phyloP scores from a whole-genome alignment of 352 stramenopile species.

The Aphanomyces invadans region DNA sequence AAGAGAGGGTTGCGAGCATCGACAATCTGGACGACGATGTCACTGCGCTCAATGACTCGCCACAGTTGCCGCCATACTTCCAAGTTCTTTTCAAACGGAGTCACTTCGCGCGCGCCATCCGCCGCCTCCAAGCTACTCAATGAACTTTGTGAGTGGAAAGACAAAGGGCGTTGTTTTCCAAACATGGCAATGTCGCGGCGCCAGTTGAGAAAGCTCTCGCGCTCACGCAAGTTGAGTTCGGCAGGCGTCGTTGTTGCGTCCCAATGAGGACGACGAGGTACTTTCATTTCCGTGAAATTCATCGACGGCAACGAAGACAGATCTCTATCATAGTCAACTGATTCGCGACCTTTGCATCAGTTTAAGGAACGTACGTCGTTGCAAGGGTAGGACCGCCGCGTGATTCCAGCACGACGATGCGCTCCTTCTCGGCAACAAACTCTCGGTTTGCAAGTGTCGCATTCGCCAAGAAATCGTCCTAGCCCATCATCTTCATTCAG shows the following conservation, averaged over 20 bases:
- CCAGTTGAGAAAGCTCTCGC: conserved; percentile 98
- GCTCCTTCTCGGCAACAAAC: conserved; percentile 88
- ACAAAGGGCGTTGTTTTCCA: too few species aligned
- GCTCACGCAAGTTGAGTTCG: conserved; percentile 94
- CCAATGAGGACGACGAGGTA: conserved; percentile 95
- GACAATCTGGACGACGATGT: conserved; percentile 98
- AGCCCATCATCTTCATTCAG: neutral
- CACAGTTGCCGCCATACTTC: conserved; percentile 99
- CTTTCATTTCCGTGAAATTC: conserved; percentile 92
- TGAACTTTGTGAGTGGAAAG: too few species aligned
- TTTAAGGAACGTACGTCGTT: conserved; percentile 50
- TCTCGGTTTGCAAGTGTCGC: conserved; percentile 87
- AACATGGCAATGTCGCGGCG: conserved; percentile 92
- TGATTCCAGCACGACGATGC: conserved; percentile 68
- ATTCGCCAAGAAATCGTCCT: conserved; percentile 91
- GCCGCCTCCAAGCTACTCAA: conserved; percentile 58
- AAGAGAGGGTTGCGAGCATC: conserved; percentile 98
- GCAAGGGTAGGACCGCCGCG: conserved; percentile 33
- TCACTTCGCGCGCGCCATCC: conserved; percentile 85
- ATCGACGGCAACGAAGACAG: conserved; percentile 65
- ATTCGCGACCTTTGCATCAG: too few species aligned
- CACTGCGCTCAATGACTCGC: conserved; percentile 96
- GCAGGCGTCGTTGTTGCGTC: conserved; percentile 89
- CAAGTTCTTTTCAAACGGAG: conserved; percentile 99
- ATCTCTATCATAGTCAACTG: conserved; percentile 30